Evolutionary conservation across 345 rosid genomes (phyloP).

Genomic region (Adansonia digitata): DNA sequence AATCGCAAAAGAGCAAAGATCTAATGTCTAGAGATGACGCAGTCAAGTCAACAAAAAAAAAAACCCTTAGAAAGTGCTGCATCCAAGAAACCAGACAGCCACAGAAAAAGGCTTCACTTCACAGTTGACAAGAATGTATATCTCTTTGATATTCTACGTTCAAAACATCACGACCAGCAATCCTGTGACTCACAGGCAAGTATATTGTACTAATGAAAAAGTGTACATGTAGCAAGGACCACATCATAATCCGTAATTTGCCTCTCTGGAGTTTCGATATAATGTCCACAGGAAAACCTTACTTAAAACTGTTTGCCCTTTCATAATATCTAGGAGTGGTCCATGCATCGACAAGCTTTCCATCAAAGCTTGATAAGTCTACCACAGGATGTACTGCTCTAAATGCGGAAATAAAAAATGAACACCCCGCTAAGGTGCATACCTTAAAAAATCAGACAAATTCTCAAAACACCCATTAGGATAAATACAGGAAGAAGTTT

Average conservation of each 20-base stretch:
- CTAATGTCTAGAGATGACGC: not conserved
- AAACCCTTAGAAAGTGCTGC: too few species aligned
- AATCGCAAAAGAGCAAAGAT: not conserved
- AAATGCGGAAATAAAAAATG: conserved; percentile 6
- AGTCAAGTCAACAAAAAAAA: not conserved
- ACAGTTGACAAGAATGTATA: not conserved
- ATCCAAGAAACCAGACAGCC: not conserved
- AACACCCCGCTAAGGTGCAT: not conserved
- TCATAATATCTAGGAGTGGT: not conserved
- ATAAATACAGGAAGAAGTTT: conserved; percentile 1
- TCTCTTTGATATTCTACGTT: not conserved
- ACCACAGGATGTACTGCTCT: conserved; percentile 1
- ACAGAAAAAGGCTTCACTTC: not conserved
- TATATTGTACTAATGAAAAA: not conserved
- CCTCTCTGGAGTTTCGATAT: conserved; percentile 1
- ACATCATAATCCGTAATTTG: not conserved
- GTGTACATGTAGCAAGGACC: not conserved
- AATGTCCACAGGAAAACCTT: not conserved
- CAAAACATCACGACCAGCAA: not conserved
- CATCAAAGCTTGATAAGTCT: conserved; percentile 1
- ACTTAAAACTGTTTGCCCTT: not conserved
- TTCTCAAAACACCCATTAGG: not conserved
- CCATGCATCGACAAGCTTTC: conserved; percentile 17
- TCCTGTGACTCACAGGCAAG: not conserved
- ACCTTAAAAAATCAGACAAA: conserved; percentile 9